Evolutionary conservation across 2,329 filamentous ascomycete species (phyloP).

Genomic region (Verticillium zaregamsianum): DNA sequence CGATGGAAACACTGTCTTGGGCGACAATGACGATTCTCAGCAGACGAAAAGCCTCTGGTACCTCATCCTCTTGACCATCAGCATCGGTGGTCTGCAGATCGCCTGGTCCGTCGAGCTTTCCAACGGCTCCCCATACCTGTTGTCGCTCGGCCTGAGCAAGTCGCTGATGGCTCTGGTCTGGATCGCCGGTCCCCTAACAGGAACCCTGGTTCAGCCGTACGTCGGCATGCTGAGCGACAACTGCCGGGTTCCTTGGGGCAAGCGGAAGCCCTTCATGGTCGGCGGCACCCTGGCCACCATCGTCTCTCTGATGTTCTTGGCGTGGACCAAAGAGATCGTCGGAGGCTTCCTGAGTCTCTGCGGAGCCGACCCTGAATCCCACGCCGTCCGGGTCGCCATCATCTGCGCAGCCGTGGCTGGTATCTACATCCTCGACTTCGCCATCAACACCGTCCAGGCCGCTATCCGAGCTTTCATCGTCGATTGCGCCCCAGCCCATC

Average conservation of each 20-base stretch:
- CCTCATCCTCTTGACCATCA: conserved; percentile 78
- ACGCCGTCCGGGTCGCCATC: conserved; percentile 58
- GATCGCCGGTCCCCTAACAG: conserved; percentile 78
- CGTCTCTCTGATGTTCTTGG: conserved; percentile 62
- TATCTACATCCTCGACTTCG: conserved; percentile 88
- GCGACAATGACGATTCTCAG: conserved; percentile 30
- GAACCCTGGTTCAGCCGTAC: conserved; percentile 76
- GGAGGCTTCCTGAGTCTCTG: conserved; percentile 64
- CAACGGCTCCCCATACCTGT: conserved; percentile 80
- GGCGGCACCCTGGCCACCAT: conserved; percentile 65
- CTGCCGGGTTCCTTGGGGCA: conserved; percentile 70
- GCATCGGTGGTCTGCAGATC: conserved; percentile 85
- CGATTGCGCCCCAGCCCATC: conserved; percentile 85
- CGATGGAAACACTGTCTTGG: conserved; percentile 5
- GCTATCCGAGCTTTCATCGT: conserved; percentile 89
- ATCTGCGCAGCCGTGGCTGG: conserved; percentile 79
- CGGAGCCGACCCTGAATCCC: conserved; percentile 62
- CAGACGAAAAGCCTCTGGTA: conserved; percentile 80
- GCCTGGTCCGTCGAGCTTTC: conserved; percentile 95
- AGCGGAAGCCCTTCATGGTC: conserved; percentile 78
- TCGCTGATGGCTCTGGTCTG: conserved; percentile 78
- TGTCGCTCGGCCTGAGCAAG: conserved; percentile 79
- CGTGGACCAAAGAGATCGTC: conserved; percentile 72
- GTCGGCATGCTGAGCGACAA: conserved; percentile 78
- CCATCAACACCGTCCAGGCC: conserved; percentile 96